Evolutionary conservation across 768 basidiomycete genomes (phyloP), one percentile per base, ranked within the genome.

Genomic region (Agaricus sinodeliciosus): DNA sequence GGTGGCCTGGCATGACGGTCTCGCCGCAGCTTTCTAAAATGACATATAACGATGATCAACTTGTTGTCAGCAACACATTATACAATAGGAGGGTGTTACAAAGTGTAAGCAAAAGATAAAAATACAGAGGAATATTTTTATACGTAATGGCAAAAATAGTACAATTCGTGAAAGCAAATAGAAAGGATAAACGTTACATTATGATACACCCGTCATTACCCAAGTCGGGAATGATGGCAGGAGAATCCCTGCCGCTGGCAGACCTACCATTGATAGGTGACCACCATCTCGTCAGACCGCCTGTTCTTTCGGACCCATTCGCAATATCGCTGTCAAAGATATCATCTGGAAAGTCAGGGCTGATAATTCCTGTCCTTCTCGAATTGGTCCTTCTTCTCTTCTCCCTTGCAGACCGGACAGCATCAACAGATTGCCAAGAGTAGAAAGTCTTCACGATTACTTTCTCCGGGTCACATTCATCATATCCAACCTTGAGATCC

Each of bases 371-470:
- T 3, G 65, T 67, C 50, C 79, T 70, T 62, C 74, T 72, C 49
- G 71, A 69, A 47, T 59, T 60, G 40, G 73, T 59, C 66, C 81
- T 87, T 54, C 80, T 76, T 57, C 80, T 73, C 71, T 81, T 85
- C 73, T 84, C 85, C 62, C 86, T 74, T 49, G 75, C 77, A 31
- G 75, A 70, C 54, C 76, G 75, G 44, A 91, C 89, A 0, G 82
- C 80, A 63, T 92, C 90, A 35, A 93, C 89, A 9, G 79, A 85
- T 72, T 91, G 87, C 87, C 87, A 90, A 45, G 85, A 82, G 66
- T 87, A 85, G 65, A 91, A 94, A 22, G 85, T 82, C 77, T 91
- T 91, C 58, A 93, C 63, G 47, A 89, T 84, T 22, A 92, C 83
- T 22, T 84, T 72, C 61, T 61, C 67, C 60, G 78, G 75, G 57